These are phyloP conservation scores for Diutina pseudorugosa DNA, from an alignment of 1,139 yeast species.

Conservation along the genomic window DNA sequence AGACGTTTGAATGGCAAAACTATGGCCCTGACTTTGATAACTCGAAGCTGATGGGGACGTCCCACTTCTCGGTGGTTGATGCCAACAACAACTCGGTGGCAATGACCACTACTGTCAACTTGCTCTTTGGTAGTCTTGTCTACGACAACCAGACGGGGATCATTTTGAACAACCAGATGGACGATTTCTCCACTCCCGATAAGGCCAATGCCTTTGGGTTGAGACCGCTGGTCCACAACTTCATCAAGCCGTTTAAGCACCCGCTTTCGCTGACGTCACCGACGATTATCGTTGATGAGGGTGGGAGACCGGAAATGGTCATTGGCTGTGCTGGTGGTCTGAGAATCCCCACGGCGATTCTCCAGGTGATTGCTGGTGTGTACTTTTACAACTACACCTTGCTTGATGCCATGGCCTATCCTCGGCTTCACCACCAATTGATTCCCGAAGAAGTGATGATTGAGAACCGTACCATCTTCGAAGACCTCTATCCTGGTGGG, in stretches of 20 bases:
- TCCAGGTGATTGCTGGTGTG: conserved; percentile 64
- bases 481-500: conserved; percentile 7
- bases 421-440: conserved; percentile 82
- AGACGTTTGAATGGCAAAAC: conserved; percentile 56
- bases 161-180: conserved; percentile 85
- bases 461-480: conserved; percentile 34
- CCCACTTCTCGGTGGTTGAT: conserved; percentile 76
- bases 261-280: conserved; percentile 85
- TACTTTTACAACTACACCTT: conserved; percentile 46
- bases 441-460: conserved; percentile 57
- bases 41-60: conserved; percentile 75
- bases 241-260: conserved; percentile 59
- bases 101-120: conserved; percentile 84
- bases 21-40: conserved; percentile 72
- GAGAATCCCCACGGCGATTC: conserved; percentile 67
- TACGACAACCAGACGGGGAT: conserved; percentile 78
- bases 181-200: conserved; percentile 77
- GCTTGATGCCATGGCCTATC: conserved; percentile 61
- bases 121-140: conserved; percentile 70
- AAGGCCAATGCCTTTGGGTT: conserved; percentile 66
- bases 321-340: conserved; percentile 96
- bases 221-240: conserved; percentile 71
- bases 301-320: conserved; percentile 47
- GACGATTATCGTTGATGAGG: conserved; percentile 35
- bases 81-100: conserved; percentile 61